Conservation (phyloP, 148 eudicot species). For the Fagopyrum tataricum region DNA sequence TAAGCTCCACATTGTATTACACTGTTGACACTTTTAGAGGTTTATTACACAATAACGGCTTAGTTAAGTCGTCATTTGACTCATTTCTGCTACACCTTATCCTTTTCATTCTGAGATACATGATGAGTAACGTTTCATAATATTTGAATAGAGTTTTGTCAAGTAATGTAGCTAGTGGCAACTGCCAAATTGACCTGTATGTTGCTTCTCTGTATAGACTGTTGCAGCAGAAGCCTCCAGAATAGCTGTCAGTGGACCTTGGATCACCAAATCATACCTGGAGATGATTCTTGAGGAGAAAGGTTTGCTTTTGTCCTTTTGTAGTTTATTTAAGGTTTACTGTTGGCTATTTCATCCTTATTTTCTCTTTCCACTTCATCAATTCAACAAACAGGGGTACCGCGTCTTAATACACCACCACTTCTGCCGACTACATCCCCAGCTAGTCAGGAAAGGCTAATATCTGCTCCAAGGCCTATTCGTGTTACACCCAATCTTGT, state of each 20-base stretch:
- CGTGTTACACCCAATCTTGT: conserved; percentile 74
- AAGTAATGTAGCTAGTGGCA: not conserved
- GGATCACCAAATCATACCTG: conserved; percentile 98
- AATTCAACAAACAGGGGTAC: conserved; percentile 55
- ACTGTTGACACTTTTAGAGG: not conserved
- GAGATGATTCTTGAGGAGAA: conserved; percentile 87
- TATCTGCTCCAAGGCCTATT: conserved; percentile 82
- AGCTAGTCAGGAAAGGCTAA: conserved; percentile 42
- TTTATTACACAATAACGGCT: not conserved
- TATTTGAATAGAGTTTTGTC: not conserved
- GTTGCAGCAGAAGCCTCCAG: conserved; percentile 86
- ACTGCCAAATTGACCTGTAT: not conserved
- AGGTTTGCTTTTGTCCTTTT: conserved; percentile 34
- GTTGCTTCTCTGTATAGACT: conserved; percentile 32
- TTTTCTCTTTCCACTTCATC: conserved; percentile 6
- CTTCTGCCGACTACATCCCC: conserved; percentile 35
- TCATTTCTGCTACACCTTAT: not conserved
- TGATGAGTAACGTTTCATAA: not conserved
- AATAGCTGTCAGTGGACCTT: conserved; percentile 66
- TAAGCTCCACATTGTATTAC: not conserved
- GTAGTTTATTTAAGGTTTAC: not conserved
- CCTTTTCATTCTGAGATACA: not conserved
- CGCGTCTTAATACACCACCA: conserved; percentile 95
- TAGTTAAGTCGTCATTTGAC: not conserved
- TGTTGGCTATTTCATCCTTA: not conserved